A percentile compares a stretch with the other conserved stretches of the same genome.
phyloP scores from a whole-genome alignment of 352 stramenopile genomes.

The Peronosclerospora sorghi region DNA sequence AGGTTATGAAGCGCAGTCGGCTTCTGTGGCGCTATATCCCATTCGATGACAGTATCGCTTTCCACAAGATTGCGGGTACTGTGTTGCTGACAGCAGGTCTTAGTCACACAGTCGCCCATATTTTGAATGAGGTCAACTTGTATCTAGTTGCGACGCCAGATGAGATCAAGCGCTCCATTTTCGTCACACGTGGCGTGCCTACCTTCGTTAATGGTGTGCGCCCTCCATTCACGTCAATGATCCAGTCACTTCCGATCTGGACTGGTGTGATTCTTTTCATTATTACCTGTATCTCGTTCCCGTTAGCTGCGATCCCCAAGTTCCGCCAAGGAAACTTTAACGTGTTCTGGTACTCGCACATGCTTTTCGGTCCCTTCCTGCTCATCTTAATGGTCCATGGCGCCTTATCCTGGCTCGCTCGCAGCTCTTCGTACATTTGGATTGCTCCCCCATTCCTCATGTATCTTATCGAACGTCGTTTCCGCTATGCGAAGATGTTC shows the following conservation, averaged over 20 bases:
- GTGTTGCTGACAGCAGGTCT: slow-evolving; percentile 44
- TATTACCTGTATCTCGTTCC: slow-evolving; percentile 60
- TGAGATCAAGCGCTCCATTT: slow-evolving; percentile 46
- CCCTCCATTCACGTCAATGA: slow-evolving; percentile 55
- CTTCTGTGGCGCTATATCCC: slow-evolving; percentile 66
- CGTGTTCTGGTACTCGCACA: slow-evolving; percentile 76
- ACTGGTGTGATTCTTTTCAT: slow-evolving; percentile 57
- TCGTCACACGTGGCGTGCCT: slow-evolving; percentile 40
- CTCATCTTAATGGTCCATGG: slow-evolving; percentile 55
- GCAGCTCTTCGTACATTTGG: slow-evolving; percentile 49
- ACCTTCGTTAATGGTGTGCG: slow-evolving; percentile 32
- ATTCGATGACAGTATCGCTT: slow-evolving; percentile 71
- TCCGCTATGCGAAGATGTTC: slow-evolving; percentile 66
- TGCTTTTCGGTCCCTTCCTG: slow-evolving; percentile 65
- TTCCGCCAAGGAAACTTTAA: slow-evolving; percentile 71
- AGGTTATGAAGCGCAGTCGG: slow-evolving; percentile 54
- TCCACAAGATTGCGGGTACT: slow-evolving; percentile 67
- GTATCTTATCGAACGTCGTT: slow-evolving; percentile 63
- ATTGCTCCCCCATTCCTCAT: slow-evolving; percentile 50
- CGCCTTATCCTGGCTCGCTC: slow-evolving; percentile 50
- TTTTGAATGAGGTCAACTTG: slow-evolving; percentile 61
- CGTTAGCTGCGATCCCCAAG: slow-evolving; percentile 55
- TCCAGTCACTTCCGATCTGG: slow-evolving; percentile 59
- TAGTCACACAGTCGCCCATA: slow-evolving; percentile 50
- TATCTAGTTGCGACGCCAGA: slow-evolving; percentile 58